Conservation (phyloP, 2,329 filamentous ascomycete species). For the Penicillium sp. region DNA sequence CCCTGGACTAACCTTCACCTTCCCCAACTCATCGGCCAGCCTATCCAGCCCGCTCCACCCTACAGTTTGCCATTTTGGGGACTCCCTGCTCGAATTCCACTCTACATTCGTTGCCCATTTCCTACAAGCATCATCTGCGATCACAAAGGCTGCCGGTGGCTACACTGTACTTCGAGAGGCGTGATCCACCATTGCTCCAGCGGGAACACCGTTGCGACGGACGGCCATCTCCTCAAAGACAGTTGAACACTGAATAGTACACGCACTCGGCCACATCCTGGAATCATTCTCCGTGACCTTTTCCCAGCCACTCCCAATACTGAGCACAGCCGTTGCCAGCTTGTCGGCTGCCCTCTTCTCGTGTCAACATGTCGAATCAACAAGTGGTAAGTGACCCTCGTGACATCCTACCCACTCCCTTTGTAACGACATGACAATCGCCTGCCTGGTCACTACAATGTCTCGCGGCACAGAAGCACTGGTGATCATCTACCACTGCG, state of each 20-base stretch:
- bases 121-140: not conserved
- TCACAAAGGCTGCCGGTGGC: conserved; percentile 1
- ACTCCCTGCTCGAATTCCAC: not conserved
- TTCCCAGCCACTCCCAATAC: conserved; percentile 16
- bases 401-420: conserved; percentile 16
- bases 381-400: conserved; percentile 42
- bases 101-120: not conserved
- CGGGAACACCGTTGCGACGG: conserved; percentile 20
- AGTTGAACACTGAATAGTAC: not conserved
- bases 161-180: conserved; percentile 8
- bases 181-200: conserved; percentile 15
- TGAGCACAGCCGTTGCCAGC: conserved; percentile 11
- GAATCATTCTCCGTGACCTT: conserved; percentile 1
- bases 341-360: not conserved
- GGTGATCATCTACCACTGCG: not conserved
- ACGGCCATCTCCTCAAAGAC: conserved; percentile 7
- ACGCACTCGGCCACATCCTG: not conserved
- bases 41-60: conserved; percentile 4
- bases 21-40: conserved; percentile 26
- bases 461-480: not conserved
- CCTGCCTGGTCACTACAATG: not conserved
- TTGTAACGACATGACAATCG: conserved; percentile 19
- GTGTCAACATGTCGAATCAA: conserved; percentile 42
- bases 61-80: conserved; percentile 2
- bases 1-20: conserved; percentile 32